These are phyloP conservation scores for Trichoderma reesei DNA, from an alignment of 495 filamentous ascomycete genomes.

Conservation along the genomic window DNA sequence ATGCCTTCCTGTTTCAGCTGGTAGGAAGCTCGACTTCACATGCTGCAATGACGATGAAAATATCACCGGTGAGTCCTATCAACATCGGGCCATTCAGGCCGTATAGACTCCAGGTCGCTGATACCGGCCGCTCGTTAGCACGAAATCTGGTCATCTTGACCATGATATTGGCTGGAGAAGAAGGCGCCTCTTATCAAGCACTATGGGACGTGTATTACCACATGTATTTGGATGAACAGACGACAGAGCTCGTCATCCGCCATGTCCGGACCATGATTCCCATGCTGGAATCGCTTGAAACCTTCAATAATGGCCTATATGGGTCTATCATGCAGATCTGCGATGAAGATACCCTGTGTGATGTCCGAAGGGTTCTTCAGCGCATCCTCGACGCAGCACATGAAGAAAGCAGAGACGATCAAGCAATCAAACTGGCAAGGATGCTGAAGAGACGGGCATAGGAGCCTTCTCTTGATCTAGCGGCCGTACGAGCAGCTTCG, in stretches of 20 bases:
- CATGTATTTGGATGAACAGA: conserved; percentile 31
- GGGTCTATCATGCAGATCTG: conserved; percentile 26
- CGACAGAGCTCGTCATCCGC: conserved; percentile 22
- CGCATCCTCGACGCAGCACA: not conserved
- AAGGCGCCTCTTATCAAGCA: conserved; percentile 8
- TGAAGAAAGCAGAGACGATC: not conserved
- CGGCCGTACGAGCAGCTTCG: conserved; percentile 21
- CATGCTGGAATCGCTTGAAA: conserved; percentile 24
- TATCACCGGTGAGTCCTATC: conserved; percentile 33
- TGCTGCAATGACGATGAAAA: conserved; percentile 41
- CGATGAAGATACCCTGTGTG: conserved; percentile 23
- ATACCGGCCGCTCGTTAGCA: conserved; percentile 22
- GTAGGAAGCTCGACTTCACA: conserved; percentile 27
- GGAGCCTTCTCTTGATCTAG: conserved; percentile 10
- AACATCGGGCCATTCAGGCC: not conserved
- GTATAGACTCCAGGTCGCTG: not conserved
- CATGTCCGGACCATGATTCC: conserved; percentile 33
- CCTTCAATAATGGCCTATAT: conserved; percentile 29
- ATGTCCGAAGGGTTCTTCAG: conserved; percentile 28
- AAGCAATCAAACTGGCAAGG: not conserved
- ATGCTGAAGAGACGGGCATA: not conserved
- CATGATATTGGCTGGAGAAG: conserved; percentile 30
- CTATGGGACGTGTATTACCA: conserved; percentile 51
- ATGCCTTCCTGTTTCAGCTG: not conserved
- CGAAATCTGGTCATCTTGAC: conserved; percentile 43